Evolutionary conservation across 768 basidiomycete genomes (phyloP), one percentile per base, ranked within the genome.

Genomic region (Psilocybe tampanensis): DNA sequence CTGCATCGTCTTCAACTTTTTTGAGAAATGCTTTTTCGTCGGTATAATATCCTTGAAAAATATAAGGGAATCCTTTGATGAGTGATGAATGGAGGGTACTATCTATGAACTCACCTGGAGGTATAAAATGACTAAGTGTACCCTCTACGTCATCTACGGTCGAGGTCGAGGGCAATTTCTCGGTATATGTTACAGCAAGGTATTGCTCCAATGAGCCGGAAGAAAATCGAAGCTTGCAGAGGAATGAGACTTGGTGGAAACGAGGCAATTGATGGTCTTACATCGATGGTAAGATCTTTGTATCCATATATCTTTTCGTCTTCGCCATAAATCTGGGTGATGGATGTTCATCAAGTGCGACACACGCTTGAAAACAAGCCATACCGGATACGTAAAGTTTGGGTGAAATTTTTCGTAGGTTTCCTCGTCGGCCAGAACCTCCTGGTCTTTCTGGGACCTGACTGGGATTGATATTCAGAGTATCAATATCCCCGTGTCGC

Each of bases 301-400:
- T 97, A 98, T 2, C 96, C 96, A 69, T 96, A 98, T 54, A 98
- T 89, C 75, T 88, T 95, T 75, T 99, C 95, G 52, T 96, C 91
- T 65, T 98, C 94, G 51, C 96, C 96, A 68, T 87, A 98, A 66
- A 99, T 95, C 92, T 94, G 56, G 18, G 51, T 7, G 23, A 45
- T 50, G 39, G 32, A 47, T 54, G 41, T 39, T 19, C 44, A 26
- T 18, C n/a, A 50, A 6, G n/a, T 17, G 45, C 5, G 34, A 17
- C 23, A 17, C 24, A 24, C 43, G 9, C 44, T 32, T 24, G 23
- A 3, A 17, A 8, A 24, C 24, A 24, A 42, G 24, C 9, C 86
- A 51, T 64, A 93, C 92, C 5, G 96, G 95, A 74, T 99, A 99
- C 0, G 96, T 98, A 76, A 98, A 99, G 3, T 79, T 75, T 2